Base-by-base conservation (phyloP, 306 rosid genomes). In the Medicago ruthenica region DNA sequence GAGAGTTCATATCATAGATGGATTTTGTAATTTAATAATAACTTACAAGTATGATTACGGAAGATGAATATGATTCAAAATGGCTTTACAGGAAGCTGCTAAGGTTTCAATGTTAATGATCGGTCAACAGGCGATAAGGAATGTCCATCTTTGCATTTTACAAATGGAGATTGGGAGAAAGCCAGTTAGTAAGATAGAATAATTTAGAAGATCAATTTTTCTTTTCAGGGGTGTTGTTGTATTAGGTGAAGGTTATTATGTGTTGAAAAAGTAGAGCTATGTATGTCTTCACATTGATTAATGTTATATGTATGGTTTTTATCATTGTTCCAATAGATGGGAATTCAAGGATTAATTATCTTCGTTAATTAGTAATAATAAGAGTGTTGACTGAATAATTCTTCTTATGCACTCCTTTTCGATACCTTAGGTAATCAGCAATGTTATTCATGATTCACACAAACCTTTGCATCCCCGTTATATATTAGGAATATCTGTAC, bases 401-500 rank as follows among this genome's bases (percentile, higher is more conserved):
- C 91, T 95, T 67, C 96, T 95, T 51, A 76, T 92, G 83, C 87
- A 87, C 88, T 86, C 89, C n/a, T 90, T 95, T 83, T 95, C 97
- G 98, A 83, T 95, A 74, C 98, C 98, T 80, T 97, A 95, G 85
- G 92, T 95, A 66, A 77, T 90, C 80, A 85, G 91, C 85, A 95
- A 91, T 31, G 88, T 95, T 22, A 76, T 90, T 57, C 95, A 97
- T 1, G 98, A 95, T 83, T 92, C 97, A 3, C 92, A 97, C 66
- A 95, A 95, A 67, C 97, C 98, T 39, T 80, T 92, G 92, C 97
- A 95, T 80, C 97, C 94, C 40, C 89, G 90, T 82, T 95, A 95
- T 78, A 90, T 92, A 82, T 39, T 92, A 70, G 97, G 98, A 76
- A 79, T 95, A 82, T 81, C 92, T 61, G 71, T 86, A 92, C 97